Evolutionary conservation across 495 filamentous ascomycete species (phyloP).

Genomic region (Penicillium dipodomyicola): DNA sequence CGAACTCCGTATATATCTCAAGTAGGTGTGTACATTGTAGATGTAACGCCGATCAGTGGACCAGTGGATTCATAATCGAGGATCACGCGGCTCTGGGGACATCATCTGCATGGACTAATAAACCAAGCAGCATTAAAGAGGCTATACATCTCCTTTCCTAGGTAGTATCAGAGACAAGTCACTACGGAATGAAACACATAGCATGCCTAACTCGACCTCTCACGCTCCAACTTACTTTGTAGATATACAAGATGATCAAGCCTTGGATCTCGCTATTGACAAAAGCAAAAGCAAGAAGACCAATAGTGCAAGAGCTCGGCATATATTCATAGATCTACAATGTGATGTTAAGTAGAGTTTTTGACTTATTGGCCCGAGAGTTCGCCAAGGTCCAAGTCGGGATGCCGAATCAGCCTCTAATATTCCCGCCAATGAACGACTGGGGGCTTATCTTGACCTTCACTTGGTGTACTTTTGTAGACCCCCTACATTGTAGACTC

Average conservation of each 20-base stretch:
- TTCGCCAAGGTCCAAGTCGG: not conserved
- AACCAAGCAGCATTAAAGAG: not conserved
- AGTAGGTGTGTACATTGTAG: not conserved
- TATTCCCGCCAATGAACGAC: not conserved
- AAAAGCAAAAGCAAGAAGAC: not conserved
- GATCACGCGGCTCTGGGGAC: not conserved
- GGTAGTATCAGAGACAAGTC: not conserved
- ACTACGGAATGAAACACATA: not conserved
- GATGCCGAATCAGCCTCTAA: not conserved
- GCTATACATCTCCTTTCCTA: not conserved
- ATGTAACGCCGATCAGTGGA: slow-evolving; percentile 7
- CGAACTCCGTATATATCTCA: too few relatives aligned
- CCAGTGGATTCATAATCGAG: not conserved
- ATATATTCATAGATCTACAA: not conserved
- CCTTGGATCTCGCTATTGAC: not conserved
- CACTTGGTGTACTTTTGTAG: not conserved
- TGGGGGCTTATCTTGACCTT: not conserved
- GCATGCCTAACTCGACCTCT: not conserved
- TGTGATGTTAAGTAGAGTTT: not conserved
- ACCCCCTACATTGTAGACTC: not conserved
- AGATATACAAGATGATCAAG: not conserved
- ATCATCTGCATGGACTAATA: slow-evolving; percentile 1
- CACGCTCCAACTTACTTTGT: not conserved
- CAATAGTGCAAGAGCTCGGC: not conserved
- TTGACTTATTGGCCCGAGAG: not conserved